Conservation (phyloP, 2,329 filamentous ascomycete species). For the Dothideomycetidae sp. region DNA sequence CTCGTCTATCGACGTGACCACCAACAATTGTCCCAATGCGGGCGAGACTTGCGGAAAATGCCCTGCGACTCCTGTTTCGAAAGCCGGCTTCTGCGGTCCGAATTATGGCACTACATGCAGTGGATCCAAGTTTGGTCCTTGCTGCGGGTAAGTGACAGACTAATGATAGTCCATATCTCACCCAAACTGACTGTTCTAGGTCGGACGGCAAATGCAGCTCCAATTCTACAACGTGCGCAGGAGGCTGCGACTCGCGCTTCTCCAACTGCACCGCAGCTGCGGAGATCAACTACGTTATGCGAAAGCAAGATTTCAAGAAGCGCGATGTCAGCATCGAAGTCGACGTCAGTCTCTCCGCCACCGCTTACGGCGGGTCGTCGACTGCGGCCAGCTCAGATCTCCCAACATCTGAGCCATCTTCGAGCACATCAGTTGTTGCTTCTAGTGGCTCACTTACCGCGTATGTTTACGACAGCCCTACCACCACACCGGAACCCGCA, state of each 20-base stretch:
- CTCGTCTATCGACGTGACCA: conserved; percentile 12
- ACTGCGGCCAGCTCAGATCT: no score
- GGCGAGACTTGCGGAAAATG: conserved; percentile 9
- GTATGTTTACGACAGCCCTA: no score
- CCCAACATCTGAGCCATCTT: no score
- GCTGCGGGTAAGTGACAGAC: conserved; percentile 8
- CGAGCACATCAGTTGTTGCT: no score
- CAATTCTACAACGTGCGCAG: conserved; percentile 6
- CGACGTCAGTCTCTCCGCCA: no score
- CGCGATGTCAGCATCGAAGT: no score
- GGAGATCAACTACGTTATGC: no score
- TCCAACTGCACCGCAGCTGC: conserved; percentile 5
- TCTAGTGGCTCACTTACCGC: no score
- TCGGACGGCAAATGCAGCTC: conserved; percentile 9
- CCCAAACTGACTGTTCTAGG: background rate
- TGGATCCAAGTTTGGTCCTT: conserved; percentile 11
- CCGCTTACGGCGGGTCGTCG: no score
- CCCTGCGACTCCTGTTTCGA: conserved; percentile 10
- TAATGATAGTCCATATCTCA: background rate
- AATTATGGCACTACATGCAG: conserved; percentile 12
- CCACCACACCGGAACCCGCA: no score
- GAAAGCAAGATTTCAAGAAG: no score
- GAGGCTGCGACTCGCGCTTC: conserved; percentile 4
- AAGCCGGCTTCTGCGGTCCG: conserved; percentile 12
- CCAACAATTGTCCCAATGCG: conserved; percentile 4